phyloP scores from a whole-genome alignment of 2,329 filamentous ascomycete species.

The Verticillium tricorpus region DNA sequence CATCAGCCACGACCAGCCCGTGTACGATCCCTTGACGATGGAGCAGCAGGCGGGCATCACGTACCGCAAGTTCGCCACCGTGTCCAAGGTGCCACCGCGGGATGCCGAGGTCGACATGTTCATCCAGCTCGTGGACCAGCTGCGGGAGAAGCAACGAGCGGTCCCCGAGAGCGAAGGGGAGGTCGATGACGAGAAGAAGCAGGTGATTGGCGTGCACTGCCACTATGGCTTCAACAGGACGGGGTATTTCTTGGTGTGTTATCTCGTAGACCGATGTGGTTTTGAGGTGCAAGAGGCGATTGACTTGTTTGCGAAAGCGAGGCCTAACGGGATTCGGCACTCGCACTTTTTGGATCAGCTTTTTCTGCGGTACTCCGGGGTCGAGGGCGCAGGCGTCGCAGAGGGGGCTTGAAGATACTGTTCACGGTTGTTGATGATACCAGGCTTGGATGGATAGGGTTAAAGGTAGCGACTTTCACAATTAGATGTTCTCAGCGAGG shows the following conservation, averaged over 20 bases:
- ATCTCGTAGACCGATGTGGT: constrained; percentile 77
- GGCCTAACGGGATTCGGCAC: constrained; percentile 83
- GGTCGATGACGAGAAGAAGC: constrained; percentile 28
- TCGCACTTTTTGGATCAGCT: constrained; percentile 83
- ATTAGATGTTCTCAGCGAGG: neutral
- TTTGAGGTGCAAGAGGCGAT: constrained; percentile 73
- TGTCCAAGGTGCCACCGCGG: constrained; percentile 81
- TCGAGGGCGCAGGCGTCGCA: neutral
- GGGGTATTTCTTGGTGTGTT: constrained; percentile 85
- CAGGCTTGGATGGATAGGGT: neutral
- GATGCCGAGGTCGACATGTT: constrained; percentile 50
- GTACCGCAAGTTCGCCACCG: constrained; percentile 85
- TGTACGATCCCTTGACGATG: constrained; percentile 75
- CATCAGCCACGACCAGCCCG: constrained; percentile 84
- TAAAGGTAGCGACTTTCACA: neutral
- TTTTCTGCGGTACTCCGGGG: constrained; percentile 66
- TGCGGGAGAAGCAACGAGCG: constrained; percentile 51
- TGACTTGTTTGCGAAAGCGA: constrained; percentile 65
- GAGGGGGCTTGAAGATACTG: neutral
- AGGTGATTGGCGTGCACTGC: constrained; percentile 78
- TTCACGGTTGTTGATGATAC: neutral
- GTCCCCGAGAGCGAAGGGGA: constrained; percentile 37
- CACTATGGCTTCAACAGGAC: constrained; percentile 96
- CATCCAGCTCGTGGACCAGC: constrained; percentile 51
- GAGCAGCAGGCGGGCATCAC: constrained; percentile 57